Percentiles rank a stretch among this genome's conserved stretches.
These are phyloP conservation scores for Astragalus glycyphyllos DNA, from an alignment of 306 rosid species.

Conservation along the genomic window DNA sequence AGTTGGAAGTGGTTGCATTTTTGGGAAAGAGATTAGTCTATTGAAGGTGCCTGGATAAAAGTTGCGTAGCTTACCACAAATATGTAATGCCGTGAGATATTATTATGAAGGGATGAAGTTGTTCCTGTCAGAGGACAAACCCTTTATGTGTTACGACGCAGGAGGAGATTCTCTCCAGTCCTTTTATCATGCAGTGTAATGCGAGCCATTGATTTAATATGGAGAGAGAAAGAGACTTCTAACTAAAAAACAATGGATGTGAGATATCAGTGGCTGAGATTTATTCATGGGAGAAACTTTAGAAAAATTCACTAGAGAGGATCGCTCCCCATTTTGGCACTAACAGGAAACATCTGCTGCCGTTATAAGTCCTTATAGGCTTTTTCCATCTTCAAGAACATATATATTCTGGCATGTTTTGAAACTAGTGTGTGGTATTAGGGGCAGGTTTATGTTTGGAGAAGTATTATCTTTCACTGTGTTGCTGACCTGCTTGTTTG, in stretches of 20 bases:
- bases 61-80: background rate
- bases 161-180: no score
- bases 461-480: background rate
- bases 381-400: constrained; percentile 5
- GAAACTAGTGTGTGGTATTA: constrained; percentile 4
- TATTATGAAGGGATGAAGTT: background rate
- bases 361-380: constrained; percentile 8
- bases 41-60: background rate
- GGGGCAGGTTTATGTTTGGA: background rate
- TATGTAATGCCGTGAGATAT: background rate
- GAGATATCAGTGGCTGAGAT: no score
- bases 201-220: no score
- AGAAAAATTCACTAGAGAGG: no score
- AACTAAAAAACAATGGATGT: no score
- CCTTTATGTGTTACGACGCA: no score
- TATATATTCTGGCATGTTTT: constrained; percentile 23
- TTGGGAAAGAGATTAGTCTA: background rate
- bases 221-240: no score
- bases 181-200: no score
- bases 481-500: constrained; percentile 27
- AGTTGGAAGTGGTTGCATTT: no score
- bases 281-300: no score
- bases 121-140: background rate
- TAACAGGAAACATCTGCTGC: background rate
- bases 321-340: no score